A percentile compares a stretch with the other conserved stretches of the same genome.
phyloP scores from a whole-genome alignment of 139 green algal species.

The Zygnema cylindricum region DNA sequence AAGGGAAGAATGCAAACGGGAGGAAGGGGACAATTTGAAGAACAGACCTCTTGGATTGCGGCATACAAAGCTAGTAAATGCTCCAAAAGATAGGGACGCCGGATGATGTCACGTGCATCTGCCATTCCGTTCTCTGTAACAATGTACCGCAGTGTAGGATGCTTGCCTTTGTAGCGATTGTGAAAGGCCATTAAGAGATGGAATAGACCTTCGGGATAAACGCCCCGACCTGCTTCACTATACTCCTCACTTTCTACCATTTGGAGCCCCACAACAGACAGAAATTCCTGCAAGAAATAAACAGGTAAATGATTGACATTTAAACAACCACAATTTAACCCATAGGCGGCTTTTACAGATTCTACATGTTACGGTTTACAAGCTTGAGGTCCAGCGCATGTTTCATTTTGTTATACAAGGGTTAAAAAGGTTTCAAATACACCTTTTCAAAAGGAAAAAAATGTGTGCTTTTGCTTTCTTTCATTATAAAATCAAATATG shows the following conservation, averaged over 20 bases:
- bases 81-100: constrained; percentile 49
- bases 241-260: constrained; percentile 36
- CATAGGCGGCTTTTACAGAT: too few relatives aligned
- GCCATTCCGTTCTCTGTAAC: constrained; percentile 61
- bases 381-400: too few relatives aligned
- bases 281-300: constrained; percentile 38
- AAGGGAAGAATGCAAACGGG: too few relatives aligned
- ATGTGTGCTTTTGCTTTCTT: too few relatives aligned
- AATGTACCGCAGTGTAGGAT: not conserved
- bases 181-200: constrained; percentile 38
- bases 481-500: too few relatives aligned
- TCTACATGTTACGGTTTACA: too few relatives aligned
- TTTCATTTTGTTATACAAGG: too few relatives aligned
- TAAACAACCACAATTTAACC: too few relatives aligned
- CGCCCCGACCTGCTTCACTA: constrained; percentile 33
- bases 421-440: too few relatives aligned
- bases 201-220: constrained; percentile 60
- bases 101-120: constrained; percentile 43
- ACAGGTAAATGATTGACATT: not conserved
- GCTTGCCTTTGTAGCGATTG: constrained; percentile 19
- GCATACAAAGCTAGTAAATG: constrained; percentile 44
- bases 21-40: too few relatives aligned
- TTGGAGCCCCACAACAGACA: constrained; percentile 35
- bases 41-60: constrained; percentile 41
- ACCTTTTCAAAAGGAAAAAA: too few relatives aligned